phyloP scores from a whole-genome alignment of 371 early-diverging fungal species.

The Mortierella sp. region DNA sequence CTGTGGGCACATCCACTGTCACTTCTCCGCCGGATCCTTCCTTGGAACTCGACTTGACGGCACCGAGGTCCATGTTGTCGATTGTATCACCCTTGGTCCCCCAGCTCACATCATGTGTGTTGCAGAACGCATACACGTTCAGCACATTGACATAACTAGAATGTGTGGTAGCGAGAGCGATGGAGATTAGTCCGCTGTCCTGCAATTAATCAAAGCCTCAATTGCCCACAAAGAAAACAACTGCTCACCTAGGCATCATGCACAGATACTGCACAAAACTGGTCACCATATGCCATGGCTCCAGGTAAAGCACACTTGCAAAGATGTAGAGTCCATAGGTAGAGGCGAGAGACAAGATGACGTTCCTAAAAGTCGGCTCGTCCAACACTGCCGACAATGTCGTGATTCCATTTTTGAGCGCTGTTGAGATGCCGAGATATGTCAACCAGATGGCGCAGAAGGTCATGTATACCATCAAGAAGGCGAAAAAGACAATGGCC shows the following conservation, averaged over 20 bases:
- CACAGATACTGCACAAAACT: conserved; percentile 89
- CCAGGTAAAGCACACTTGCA: conserved; percentile 80
- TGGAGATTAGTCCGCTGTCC: background rate
- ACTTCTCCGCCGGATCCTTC: conserved; percentile 13
- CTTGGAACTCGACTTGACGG: conserved; percentile 16
- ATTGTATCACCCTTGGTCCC: conserved; percentile 91
- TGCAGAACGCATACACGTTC: conserved; percentile 94
- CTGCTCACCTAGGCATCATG: conserved; percentile 72
- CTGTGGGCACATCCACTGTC: conserved; percentile 63
- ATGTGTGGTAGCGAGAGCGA: background rate
- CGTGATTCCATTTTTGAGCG: conserved; percentile 17
- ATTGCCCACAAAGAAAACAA: conserved; percentile 47
- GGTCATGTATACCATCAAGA: conserved; percentile 80
- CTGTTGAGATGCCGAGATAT: conserved; percentile 55
- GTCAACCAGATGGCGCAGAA: conserved; percentile 72
- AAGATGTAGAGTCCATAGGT: conserved; percentile 90
- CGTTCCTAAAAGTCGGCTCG: conserved; percentile 80
- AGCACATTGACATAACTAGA: conserved; percentile 83
- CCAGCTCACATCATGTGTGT: conserved; percentile 94
- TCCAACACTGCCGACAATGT: conserved; percentile 13
- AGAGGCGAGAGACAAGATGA: conserved; percentile 83
- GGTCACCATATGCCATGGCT: conserved; percentile 97
- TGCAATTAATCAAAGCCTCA: background rate
- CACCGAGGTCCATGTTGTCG: conserved; percentile 45
- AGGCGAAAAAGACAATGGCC: conserved; percentile 76